Percentiles rank a stretch among this genome's conserved stretches.
These are phyloP conservation scores for Iberis pinnata DNA, from an alignment of 345 rosid species.

Conservation along the genomic window DNA sequence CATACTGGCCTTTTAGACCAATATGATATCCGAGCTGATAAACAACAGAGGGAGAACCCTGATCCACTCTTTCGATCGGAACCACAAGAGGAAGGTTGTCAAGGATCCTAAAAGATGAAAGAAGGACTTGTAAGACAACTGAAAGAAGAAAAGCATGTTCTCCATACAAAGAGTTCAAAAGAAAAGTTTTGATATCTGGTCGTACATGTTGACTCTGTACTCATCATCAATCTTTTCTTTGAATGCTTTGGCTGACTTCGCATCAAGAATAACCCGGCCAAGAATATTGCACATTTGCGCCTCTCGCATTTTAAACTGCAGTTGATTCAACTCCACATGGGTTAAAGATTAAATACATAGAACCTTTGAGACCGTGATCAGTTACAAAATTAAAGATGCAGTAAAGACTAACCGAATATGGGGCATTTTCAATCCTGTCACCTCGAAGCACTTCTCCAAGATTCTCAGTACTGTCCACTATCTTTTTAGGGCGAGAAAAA, in stretches of 20 bases:
- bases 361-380: background rate
- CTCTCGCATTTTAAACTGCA: slow-evolving; percentile 89
- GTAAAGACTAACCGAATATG: slow-evolving; percentile 50
- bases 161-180: background rate
- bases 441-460: slow-evolving; percentile 99
- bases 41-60: slow-evolving; percentile 47
- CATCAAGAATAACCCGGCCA: slow-evolving; percentile 48
- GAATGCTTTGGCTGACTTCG: slow-evolving; percentile 56
- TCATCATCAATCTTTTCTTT: slow-evolving; percentile 92
- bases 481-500: slow-evolving; percentile 57
- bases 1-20: slow-evolving; percentile 84
- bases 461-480: slow-evolving; percentile 88
- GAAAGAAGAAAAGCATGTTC: background rate
- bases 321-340: slow-evolving; percentile 5
- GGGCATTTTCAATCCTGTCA: slow-evolving; percentile 88
- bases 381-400: background rate
- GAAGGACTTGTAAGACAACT: slow-evolving; percentile 17
- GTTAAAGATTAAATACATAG: background rate
- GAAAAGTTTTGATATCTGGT: background rate
- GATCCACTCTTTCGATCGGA: slow-evolving; percentile 64
- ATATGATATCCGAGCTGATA: slow-evolving; percentile 90
- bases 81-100: slow-evolving; percentile 95
- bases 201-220: slow-evolving; percentile 91
- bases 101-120: slow-evolving; percentile 63
- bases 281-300: slow-evolving; percentile 70